Evolutionary conservation across 352 stramenopile genomes (phyloP), one percentile per base, ranked within the genome.

Genomic region (Phytophthora cryptogea): DNA sequence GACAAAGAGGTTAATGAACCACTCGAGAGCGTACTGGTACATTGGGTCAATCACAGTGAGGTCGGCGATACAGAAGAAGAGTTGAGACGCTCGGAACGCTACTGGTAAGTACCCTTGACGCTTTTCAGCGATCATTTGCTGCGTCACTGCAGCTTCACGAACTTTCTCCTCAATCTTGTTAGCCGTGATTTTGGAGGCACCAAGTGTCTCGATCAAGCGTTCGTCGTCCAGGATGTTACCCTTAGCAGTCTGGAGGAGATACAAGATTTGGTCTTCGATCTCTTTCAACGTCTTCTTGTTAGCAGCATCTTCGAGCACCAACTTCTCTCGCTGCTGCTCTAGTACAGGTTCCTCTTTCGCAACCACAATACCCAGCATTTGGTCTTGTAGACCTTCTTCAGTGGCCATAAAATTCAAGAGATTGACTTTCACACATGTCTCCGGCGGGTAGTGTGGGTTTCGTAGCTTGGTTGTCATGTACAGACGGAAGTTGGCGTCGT

Each of bases 331-430:
- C 67, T 97, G 87, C 8, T 81, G 74, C 68, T 98, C 95, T 9
- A 99, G 70, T 42, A 95, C 94, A 0, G 93, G 83, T 43, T 97
- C 85, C 65, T 99, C 94, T 35, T 96, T 92, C 0, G 89, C 89
- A n/a, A 98, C 95, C 0, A 96, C 92, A 47, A 98, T 96, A 10
- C 90, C 92, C 8, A 99, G 73, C 92, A 99, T 97, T 71, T 99
- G 95, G 62, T 99, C 95, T 63, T 98, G 86, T 35, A 99, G 66
- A 0, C 95, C 95, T 63, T 98, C 92, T 45, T 95, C 78, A 0
- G 96, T 99, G 10, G 93, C 93, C 88, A 98, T 98, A 49, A 98
- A 99, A 65, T 99, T 98, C 28, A 99, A 71, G 55, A 99, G 66
- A 61, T 98, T 98, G 2, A 98, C 95, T 62, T 98, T 98, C n/a